Conservation (phyloP, 108 stramenopile genomes). For the Cyclotella baltica region DNA sequence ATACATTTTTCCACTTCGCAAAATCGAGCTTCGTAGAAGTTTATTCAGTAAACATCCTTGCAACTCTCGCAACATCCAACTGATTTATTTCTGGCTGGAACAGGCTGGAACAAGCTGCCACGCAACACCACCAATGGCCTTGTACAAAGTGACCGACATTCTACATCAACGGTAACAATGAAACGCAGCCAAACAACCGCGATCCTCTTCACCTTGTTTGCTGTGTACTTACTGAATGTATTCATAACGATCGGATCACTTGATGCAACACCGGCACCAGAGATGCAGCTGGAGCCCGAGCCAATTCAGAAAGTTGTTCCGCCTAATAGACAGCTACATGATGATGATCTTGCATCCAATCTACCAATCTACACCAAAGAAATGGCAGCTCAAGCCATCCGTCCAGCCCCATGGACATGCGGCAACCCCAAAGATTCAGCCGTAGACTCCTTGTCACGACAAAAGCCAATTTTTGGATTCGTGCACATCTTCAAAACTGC, state of each 20-base stretch:
- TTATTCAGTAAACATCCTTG: too few relatives aligned
- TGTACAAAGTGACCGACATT: too few relatives aligned
- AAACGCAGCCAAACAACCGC: not conserved
- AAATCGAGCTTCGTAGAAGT: too few relatives aligned
- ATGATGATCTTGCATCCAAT: not conserved
- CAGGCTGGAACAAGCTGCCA: too few relatives aligned
- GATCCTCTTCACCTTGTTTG: not conserved
- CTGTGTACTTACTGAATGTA: not conserved
- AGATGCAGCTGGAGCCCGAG: not conserved
- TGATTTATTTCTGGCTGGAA: too few relatives aligned
- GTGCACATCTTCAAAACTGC: constrained; percentile 72
- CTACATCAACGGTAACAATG: too few relatives aligned
- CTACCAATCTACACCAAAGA: constrained; percentile 26
- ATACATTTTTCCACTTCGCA: too few relatives aligned
- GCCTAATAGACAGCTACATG: not conserved
- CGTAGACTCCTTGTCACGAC: constrained; percentile 23
- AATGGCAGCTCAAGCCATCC: constrained; percentile 24
- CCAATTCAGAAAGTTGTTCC: not conserved
- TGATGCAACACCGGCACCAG: not conserved
- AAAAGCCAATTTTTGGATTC: constrained; percentile 54
- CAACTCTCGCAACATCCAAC: too few relatives aligned
- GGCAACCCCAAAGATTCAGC: constrained; percentile 20
- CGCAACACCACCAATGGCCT: not conserved
- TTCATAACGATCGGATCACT: not conserved
- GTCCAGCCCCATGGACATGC: constrained; percentile 40